Conservation (phyloP, 1,139 yeast species). For the Saccharomyces hybrid region DNA sequence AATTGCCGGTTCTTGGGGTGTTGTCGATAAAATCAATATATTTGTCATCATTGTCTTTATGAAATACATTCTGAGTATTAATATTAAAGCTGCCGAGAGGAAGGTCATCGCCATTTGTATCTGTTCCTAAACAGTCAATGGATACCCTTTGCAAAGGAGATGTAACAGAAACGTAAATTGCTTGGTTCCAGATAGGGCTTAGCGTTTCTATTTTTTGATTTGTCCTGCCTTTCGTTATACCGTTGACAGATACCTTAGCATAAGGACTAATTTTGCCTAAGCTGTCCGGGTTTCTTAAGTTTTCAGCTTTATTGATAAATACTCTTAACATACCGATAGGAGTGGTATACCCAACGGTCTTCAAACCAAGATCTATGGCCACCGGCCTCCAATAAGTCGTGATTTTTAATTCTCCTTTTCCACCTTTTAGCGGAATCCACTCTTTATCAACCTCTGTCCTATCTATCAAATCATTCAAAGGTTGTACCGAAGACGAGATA, state of each 20-base stretch:
- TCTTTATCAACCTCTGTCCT: slow-evolving; percentile 66
- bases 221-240: slow-evolving; percentile 68
- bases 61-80: slow-evolving; percentile 55
- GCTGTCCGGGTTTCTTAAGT: slow-evolving; percentile 71
- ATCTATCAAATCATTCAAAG: slow-evolving; percentile 63
- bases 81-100: slow-evolving; percentile 75
- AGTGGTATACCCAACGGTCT: slow-evolving; percentile 70
- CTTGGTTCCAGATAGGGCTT: slow-evolving; percentile 78
- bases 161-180: slow-evolving; percentile 68
- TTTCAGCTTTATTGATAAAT: slow-evolving; percentile 59
- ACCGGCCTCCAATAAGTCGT: slow-evolving; percentile 80
- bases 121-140: slow-evolving; percentile 85
- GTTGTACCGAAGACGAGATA: slow-evolving; percentile 54
- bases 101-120: slow-evolving; percentile 64
- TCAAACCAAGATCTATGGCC: slow-evolving; percentile 51
- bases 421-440: slow-evolving; percentile 61
- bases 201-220: slow-evolving; percentile 55
- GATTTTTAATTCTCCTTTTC: slow-evolving; percentile 63
- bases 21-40: slow-evolving; percentile 55
- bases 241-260: slow-evolving; percentile 67
- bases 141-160: slow-evolving; percentile 72
- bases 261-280: slow-evolving; percentile 89
- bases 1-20: slow-evolving; percentile 49
- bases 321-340: slow-evolving; percentile 88
- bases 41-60: slow-evolving; percentile 50